These are phyloP conservation scores for Wallemia ichthyophaga DNA, from an alignment of 1,284 basidiomycete genomes.

Conservation along the genomic window DNA sequence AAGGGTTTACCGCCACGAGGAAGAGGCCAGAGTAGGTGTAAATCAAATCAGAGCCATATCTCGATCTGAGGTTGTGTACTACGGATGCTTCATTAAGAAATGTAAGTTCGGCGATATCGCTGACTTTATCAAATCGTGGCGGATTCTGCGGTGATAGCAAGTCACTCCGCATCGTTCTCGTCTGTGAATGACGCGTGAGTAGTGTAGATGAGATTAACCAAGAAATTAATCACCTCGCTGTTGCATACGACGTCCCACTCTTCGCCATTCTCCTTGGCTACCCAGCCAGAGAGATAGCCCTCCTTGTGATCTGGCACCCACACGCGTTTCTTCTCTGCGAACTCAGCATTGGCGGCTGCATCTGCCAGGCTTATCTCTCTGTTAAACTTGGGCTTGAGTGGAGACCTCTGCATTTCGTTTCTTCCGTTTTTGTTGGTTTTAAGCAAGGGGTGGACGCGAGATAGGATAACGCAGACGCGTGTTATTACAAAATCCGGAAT, in stretches of 20 bases:
- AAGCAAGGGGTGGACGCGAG: too few species aligned
- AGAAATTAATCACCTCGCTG: conserved; percentile 31
- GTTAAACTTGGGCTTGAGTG: not conserved
- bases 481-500: not conserved
- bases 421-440: too few species aligned
- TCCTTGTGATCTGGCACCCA: conserved; percentile 74
- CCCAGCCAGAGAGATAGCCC: conserved; percentile 71
- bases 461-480: not conserved
- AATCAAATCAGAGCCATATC: conserved; percentile 75
- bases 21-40: conserved; percentile 93
- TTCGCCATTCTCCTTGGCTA: conserved; percentile 35
- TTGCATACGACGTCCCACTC: conserved; percentile 51
- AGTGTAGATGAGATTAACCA: not conserved
- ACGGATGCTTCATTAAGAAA: conserved; percentile 96
- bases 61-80: conserved; percentile 72
- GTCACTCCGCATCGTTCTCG: conserved; percentile 37
- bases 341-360: conserved; percentile 7
- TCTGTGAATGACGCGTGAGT: conserved; percentile 15
- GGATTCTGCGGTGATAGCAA: conserved; percentile 85
- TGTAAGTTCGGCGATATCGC: conserved; percentile 93
- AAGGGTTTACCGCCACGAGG: conserved; percentile 94
- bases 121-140: conserved; percentile 88
- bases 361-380: not conserved
- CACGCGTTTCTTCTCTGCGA: conserved; percentile 22
- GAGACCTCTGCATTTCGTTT: not conserved